Percentiles rank a stretch among this genome's conserved stretches.
Evolutionary conservation across 2,329 filamentous ascomycete species (phyloP).

Genomic region (Colletotrichum sublineola): DNA sequence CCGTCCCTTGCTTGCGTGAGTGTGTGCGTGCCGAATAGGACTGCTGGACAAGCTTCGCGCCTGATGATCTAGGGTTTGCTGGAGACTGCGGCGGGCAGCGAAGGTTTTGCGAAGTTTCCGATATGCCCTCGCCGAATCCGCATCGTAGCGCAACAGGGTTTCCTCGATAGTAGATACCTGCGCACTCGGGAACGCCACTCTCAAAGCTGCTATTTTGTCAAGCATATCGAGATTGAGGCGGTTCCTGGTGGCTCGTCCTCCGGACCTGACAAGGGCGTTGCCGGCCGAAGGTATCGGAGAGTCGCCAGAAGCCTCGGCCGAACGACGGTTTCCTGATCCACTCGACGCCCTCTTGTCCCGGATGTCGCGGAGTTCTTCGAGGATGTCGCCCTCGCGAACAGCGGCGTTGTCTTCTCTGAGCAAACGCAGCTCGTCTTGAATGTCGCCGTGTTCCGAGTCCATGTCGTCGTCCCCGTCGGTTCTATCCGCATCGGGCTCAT

Average conservation of each 20-base stretch:
- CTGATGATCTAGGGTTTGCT: slow-evolving; percentile 50
- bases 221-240: slow-evolving; percentile 42
- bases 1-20: background rate
- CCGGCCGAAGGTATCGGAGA: slow-evolving; percentile 11
- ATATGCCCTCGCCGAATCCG: slow-evolving; percentile 56
- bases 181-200: slow-evolving; percentile 59
- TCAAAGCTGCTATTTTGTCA: slow-evolving; percentile 55
- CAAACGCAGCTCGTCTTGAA: slow-evolving; percentile 58
- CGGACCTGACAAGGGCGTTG: slow-evolving; percentile 28
- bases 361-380: slow-evolving; percentile 40
- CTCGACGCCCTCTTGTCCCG: slow-evolving; percentile 13
- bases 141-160: slow-evolving; percentile 51
- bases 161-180: slow-evolving; percentile 53
- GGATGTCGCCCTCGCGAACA: slow-evolving; percentile 44
- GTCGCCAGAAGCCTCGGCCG: background rate
- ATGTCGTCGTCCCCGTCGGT: slow-evolving; percentile 44
- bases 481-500: slow-evolving; percentile 33
- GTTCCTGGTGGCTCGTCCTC: background rate
- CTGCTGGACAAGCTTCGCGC: slow-evolving; percentile 25
- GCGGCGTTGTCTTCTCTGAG: slow-evolving; percentile 56
- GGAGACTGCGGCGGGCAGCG: slow-evolving; percentile 47
- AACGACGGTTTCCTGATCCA: background rate
- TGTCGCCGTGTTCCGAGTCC: slow-evolving; percentile 40
- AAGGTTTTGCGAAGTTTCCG: slow-evolving; percentile 49
- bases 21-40: slow-evolving; percentile 14